Conservation (phyloP, 169 alveolate species). For the Cryptosporidium sp. region DNA sequence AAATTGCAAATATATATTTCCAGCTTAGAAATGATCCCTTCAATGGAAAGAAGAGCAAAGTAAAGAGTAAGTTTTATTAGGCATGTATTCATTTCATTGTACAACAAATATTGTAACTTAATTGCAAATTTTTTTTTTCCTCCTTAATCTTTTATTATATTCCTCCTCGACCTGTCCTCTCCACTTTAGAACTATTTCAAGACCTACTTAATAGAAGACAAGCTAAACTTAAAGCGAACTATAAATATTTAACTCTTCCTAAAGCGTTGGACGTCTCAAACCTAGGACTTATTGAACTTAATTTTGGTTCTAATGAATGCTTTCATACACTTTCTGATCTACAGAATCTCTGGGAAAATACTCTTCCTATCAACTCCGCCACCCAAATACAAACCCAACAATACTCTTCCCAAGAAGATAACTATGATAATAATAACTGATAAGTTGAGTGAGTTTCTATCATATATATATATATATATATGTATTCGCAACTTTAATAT, state of each 20-base stretch:
- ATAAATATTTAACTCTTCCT: slow-evolving; percentile 39
- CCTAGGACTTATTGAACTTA: slow-evolving; percentile 32
- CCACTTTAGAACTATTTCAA: slow-evolving; percentile 28
- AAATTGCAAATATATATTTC: slow-evolving; percentile 47
- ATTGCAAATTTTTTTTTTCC: neutral
- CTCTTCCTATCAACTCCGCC: neutral
- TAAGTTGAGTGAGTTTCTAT: no score
- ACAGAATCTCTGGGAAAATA: slow-evolving; percentile 49
- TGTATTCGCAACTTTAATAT: neutral
- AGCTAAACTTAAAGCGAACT: slow-evolving; percentile 45
- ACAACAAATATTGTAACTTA: no score
- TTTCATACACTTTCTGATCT: slow-evolving; percentile 58
- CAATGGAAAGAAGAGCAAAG: slow-evolving; percentile 48
- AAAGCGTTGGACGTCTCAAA: slow-evolving; percentile 32
- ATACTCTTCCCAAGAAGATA: neutral
- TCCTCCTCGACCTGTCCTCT: no score
- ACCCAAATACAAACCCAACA: slow-evolving; percentile 40
- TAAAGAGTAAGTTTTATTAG: slow-evolving; percentile 37
- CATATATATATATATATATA: no score
- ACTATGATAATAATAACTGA: no score
- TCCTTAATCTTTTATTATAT: neutral
- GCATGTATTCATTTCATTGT: no score
- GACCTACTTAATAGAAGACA: slow-evolving; percentile 59
- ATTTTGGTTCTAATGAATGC: slow-evolving; percentile 42
- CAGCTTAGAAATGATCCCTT: slow-evolving; percentile 58